Conservation (phyloP, 306 rosid species). For the Medicago truncatula region DNA sequence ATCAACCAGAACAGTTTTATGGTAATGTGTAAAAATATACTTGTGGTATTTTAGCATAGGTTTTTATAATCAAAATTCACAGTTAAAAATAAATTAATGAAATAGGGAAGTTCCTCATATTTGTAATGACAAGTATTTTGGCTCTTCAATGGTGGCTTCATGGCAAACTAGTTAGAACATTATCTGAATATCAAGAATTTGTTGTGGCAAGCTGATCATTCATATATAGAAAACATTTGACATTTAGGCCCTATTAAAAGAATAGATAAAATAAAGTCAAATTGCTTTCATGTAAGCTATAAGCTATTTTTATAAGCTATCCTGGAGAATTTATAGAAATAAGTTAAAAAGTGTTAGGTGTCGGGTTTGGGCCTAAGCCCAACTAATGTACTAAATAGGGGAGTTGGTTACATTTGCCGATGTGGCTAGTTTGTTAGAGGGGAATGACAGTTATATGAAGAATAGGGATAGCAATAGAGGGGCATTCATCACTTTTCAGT, state of each 20-base stretch:
- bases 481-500: no score
- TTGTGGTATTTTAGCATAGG: background rate
- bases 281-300: background rate
- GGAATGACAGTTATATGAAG: no score
- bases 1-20: background rate
- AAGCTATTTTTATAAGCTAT: background rate
- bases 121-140: background rate
- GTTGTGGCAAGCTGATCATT: background rate
- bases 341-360: background rate
- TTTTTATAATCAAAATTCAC: background rate
- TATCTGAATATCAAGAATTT: background rate
- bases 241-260: background rate
- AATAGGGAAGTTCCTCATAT: background rate
- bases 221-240: background rate
- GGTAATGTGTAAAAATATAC: constrained; percentile 15
- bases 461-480: no score
- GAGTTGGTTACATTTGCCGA: no score
- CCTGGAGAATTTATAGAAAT: background rate
- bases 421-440: no score
- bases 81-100: background rate
- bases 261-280: no score
- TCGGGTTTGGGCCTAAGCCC: no score
- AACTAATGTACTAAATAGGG: no score
- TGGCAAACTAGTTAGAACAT: background rate
- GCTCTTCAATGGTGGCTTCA: background rate